phyloP scores from a whole-genome alignment of 2,329 filamentous ascomycete species.

The Apiospora saccharicola region DNA sequence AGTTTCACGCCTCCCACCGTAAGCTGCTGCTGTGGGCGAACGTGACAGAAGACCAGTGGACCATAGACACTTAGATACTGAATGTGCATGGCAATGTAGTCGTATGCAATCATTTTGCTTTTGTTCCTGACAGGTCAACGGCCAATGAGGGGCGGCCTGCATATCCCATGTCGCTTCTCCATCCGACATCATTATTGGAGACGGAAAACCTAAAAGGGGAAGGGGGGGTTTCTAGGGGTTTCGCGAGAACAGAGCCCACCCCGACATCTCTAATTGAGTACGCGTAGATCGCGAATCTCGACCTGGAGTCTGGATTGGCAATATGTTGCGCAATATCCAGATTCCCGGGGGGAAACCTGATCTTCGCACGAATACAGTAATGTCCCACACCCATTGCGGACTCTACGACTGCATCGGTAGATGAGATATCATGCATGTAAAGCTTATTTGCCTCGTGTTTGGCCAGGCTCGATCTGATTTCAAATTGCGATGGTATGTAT shows the following conservation, averaged over 20 bases:
- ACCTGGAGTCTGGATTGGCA: background rate
- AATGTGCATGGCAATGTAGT: background rate
- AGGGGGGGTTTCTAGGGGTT: background rate
- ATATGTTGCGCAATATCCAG: background rate
- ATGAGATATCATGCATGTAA: background rate
- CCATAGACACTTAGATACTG: background rate
- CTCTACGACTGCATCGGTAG: background rate
- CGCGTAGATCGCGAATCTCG: background rate
- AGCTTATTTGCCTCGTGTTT: slow-evolving; percentile 3
- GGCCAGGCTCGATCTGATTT: background rate
- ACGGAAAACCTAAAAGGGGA: background rate
- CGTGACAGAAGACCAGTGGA: slow-evolving; percentile 27
- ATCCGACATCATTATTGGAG: background rate
- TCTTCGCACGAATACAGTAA: background rate
- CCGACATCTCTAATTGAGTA: background rate
- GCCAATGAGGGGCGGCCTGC: background rate
- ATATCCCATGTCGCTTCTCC: background rate
- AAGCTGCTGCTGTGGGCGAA: slow-evolving; percentile 39
- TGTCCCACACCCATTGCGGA: background rate
- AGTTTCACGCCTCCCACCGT: slow-evolving; percentile 36
- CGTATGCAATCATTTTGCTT: background rate
- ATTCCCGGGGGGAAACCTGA: background rate
- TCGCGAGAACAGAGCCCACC: background rate
- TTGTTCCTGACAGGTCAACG: background rate
- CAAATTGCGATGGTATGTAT: background rate